Evolutionary conservation across 2,329 filamentous ascomycete genomes (phyloP).

Genomic region (Penicillium sp.): DNA sequence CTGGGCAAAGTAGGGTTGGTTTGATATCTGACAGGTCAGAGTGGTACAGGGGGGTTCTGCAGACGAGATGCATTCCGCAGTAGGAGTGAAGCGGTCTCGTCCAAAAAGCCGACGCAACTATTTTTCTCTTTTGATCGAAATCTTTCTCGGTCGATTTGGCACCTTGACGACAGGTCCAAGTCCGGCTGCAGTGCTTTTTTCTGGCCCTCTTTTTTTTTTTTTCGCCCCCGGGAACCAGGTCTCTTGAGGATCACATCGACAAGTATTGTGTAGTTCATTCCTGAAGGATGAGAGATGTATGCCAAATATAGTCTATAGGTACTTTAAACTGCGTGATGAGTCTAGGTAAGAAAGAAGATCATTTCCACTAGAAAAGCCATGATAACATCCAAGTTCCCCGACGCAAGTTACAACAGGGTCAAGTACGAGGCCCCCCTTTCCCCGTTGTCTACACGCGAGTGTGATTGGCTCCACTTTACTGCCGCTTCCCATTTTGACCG

Average conservation of each 20-base stretch:
- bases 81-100: background rate
- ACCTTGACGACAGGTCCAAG: background rate
- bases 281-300: background rate
- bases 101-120: background rate
- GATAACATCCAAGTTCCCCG: background rate
- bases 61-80: background rate
- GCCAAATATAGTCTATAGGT: background rate
- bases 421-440: constrained; percentile 10
- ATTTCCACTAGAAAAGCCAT: background rate
- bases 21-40: constrained; percentile 6
- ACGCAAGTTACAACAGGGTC: too few species aligned
- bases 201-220: constrained; percentile 4
- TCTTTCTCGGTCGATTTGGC: background rate
- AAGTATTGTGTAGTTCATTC: background rate
- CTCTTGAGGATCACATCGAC: background rate
- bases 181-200: background rate
- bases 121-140: background rate
- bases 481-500: constrained; percentile 18
- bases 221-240: constrained; percentile 2
- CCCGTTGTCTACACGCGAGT: constrained; percentile 7
- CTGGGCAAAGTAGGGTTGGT: background rate
- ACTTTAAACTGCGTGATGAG: background rate
- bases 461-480: constrained; percentile 23
- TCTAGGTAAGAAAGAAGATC: background rate
- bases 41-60: background rate